Percentiles rank a stretch among this genome's conserved stretches.
Evolutionary conservation across 495 filamentous ascomycete genomes (phyloP).

Genomic region (Talaromyces nanjingensis): DNA sequence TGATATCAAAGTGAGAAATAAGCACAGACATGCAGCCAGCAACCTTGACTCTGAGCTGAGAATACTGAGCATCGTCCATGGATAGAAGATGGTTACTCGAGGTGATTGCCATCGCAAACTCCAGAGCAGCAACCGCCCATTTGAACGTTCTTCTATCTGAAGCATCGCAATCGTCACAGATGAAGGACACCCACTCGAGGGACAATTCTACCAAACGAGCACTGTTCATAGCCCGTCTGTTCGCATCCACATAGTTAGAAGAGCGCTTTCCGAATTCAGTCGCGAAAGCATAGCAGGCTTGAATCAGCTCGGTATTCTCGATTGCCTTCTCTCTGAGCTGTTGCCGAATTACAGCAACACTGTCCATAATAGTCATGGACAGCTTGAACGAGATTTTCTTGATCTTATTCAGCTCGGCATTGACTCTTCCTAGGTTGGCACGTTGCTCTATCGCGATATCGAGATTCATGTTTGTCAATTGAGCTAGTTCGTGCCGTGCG

Average conservation of each 20-base stretch:
- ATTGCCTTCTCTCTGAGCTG: slow-evolving; percentile 65
- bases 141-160: slow-evolving; percentile 94
- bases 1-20: slow-evolving; percentile 98
- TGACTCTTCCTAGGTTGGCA: slow-evolving; percentile 88
- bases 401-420: slow-evolving; percentile 85
- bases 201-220: slow-evolving; percentile 86
- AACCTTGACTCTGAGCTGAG: slow-evolving; percentile 73
- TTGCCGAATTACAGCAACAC: slow-evolving; percentile 81
- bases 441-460: slow-evolving; percentile 85
- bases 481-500: slow-evolving; percentile 68
- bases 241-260: slow-evolving; percentile 85
- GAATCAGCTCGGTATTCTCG: slow-evolving; percentile 91
- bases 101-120: slow-evolving; percentile 97
- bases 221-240: slow-evolving; percentile 92
- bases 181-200: slow-evolving; percentile 94
- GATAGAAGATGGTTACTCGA: slow-evolving; percentile 82
- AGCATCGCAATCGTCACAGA: slow-evolving; percentile 93
- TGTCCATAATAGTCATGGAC: slow-evolving; percentile 99
- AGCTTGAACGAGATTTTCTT: slow-evolving; percentile 93
- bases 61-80: slow-evolving; percentile 81
- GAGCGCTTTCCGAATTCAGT: slow-evolving; percentile 97
- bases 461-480: slow-evolving; percentile 70
- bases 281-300: slow-evolving; percentile 98
- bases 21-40: slow-evolving; percentile 96
- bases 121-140: slow-evolving; percentile 90